Evolutionary conservation across 129 eudicot genomes (phyloP).

Genomic region (Silybum marianum): DNA sequence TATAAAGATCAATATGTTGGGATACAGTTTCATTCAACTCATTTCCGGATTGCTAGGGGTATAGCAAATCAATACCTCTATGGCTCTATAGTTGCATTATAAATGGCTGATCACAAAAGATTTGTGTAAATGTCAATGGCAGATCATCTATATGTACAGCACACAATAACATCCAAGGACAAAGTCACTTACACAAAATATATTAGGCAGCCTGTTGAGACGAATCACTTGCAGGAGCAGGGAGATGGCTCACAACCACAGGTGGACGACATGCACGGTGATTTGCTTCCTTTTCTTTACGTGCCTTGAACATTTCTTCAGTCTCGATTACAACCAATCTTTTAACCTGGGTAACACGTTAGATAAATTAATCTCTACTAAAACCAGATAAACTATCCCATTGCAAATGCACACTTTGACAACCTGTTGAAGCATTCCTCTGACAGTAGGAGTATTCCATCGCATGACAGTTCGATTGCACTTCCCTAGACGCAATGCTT

Average conservation of each 20-base stretch:
- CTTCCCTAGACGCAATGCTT: constrained; percentile 75
- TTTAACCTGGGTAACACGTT: constrained; percentile 53
- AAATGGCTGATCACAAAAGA: neutral
- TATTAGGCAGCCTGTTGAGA: constrained; percentile 39
- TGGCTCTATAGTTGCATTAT: neutral
- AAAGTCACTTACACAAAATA: constrained; percentile 25
- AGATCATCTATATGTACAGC: neutral
- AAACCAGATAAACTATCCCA: neutral
- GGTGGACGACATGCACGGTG: constrained; percentile 82
- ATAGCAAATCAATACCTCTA: neutral
- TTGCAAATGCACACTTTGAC: constrained; percentile 10
- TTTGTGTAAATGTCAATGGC: neutral
- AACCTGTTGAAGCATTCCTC: constrained; percentile 99
- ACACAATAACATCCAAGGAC: neutral
- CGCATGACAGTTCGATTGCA: constrained; percentile 84
- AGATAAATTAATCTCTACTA: constrained; percentile 5
- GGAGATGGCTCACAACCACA: constrained; percentile 64
- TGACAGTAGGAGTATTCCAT: constrained; percentile 88
- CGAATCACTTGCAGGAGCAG: constrained; percentile 49
- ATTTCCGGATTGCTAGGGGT: neutral
- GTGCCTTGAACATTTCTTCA: constrained; percentile 90
- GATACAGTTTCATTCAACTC: neutral
- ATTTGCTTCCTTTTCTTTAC: constrained; percentile 61
- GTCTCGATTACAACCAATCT: constrained; percentile 90
- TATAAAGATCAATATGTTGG: neutral